phyloP scores from a whole-genome alignment of 2,329 filamentous ascomycete species.

The Alternaria sp. region DNA sequence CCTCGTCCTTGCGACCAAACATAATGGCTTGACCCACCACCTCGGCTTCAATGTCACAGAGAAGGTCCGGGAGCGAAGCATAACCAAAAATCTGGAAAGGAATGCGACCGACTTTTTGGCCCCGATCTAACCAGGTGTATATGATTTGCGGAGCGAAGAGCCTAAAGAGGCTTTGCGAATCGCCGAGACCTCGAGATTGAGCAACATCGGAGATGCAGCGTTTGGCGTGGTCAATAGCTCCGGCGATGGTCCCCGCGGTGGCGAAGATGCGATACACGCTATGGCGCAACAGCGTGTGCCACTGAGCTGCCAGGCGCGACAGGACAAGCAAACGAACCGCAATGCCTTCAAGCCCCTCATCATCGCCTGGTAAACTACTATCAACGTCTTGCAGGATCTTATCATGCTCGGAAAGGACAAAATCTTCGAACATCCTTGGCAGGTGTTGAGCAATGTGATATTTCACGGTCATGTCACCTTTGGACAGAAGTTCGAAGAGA shows the following conservation, averaged over 20 bases:
- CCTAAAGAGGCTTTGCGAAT: constrained; percentile 76
- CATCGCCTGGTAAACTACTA: constrained; percentile 77
- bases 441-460: constrained; percentile 76
- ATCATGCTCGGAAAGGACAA: constrained; percentile 83
- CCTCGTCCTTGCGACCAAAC: constrained; percentile 74
- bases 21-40: constrained; percentile 82
- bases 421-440: constrained; percentile 79
- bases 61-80: constrained; percentile 70
- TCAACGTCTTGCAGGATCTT: constrained; percentile 85
- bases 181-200: constrained; percentile 68
- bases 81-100: constrained; percentile 91
- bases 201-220: constrained; percentile 76
- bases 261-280: constrained; percentile 96
- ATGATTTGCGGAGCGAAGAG: constrained; percentile 89
- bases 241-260: constrained; percentile 76
- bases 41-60: constrained; percentile 78
- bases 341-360: constrained; percentile 80
- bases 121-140: constrained; percentile 86
- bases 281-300: constrained; percentile 85
- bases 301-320: constrained; percentile 78
- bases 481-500: constrained; percentile 75
- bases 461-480: constrained; percentile 75
- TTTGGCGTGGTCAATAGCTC: constrained; percentile 74
- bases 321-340: constrained; percentile 82
- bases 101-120: constrained; percentile 63